A percentile compares a stretch with the other conserved stretches of the same genome.
These are phyloP conservation scores for Gamarada debralockiae DNA, from an alignment of 495 filamentous ascomycete species.

Conservation along the genomic window DNA sequence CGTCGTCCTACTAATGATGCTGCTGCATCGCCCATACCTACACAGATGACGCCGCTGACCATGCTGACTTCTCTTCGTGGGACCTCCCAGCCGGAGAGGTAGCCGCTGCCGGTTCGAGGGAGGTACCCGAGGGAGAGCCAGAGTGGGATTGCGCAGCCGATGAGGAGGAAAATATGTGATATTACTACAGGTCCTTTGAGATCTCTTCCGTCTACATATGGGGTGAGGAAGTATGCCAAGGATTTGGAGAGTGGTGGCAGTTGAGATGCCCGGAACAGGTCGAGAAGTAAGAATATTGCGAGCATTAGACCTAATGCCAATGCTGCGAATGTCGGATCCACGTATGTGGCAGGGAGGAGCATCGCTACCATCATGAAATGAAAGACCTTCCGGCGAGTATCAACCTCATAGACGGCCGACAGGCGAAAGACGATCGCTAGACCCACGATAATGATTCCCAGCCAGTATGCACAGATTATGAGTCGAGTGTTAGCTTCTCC, in stretches of 20 bases:
- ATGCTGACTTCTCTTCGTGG: slow-evolving; percentile 71
- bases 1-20: slow-evolving; percentile 90
- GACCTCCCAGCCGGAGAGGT: slow-evolving; percentile 72
- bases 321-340: slow-evolving; percentile 81
- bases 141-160: slow-evolving; percentile 92
- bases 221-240: slow-evolving; percentile 79
- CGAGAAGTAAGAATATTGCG: slow-evolving; percentile 79
- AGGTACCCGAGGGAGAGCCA: slow-evolving; percentile 81
- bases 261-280: slow-evolving; percentile 85
- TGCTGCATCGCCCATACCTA: slow-evolving; percentile 92
- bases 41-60: slow-evolving; percentile 87
- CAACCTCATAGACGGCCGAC: slow-evolving; percentile 68
- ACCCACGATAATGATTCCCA: slow-evolving; percentile 61
- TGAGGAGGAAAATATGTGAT: slow-evolving; percentile 90
- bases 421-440: slow-evolving; percentile 70
- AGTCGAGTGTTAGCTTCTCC: slow-evolving; percentile 83
- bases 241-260: slow-evolving; percentile 82
- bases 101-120: slow-evolving; percentile 43
- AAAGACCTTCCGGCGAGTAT: slow-evolving; percentile 97
- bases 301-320: slow-evolving; percentile 73
- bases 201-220: slow-evolving; percentile 93
- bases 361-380: slow-evolving; percentile 97
- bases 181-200: slow-evolving; percentile 92
- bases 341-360: slow-evolving; percentile 79
- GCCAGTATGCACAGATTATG: slow-evolving; percentile 68